Evolutionary conservation across 257 asterid genomes (phyloP), one percentile per base, ranked within the genome.

Genomic region (Solanum virginianum): DNA sequence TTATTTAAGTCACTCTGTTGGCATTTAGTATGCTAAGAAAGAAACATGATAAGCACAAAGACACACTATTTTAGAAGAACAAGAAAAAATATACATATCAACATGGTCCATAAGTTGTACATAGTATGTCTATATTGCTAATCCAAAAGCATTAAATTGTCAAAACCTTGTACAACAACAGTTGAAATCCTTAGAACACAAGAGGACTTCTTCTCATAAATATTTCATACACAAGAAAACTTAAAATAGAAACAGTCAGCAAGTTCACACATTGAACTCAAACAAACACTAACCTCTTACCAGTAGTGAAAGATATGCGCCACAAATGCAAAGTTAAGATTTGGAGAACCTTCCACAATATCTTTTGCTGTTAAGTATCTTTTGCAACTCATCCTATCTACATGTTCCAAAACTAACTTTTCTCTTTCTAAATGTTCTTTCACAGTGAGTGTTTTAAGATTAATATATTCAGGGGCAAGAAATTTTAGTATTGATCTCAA

Each of bases 371-470:
- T 97, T 86, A 96, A 85, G 91, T 96, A 95, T 94, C 98, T 91
- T 87, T 93, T 96, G 91, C 98, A 95, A 75, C 98, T 98, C 99
- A 96, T 96, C 87, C 90, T 94, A 92, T 95, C 98, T n/a, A 98
- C 98, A 89, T 96, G 99, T 81, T 93, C 96, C 88, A 97, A 97
- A 65, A 97, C 98, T 84, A 95, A 88, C 86, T 93, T 97, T 80
- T 98, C 99, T 90, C 97, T 92, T 89, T 92, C 92, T n/a, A 95
- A 82, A 83, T 83, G 84, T 87, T 92, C 93, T 87, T 92, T 94
- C 55, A 86, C 92, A 53, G 92, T 92, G 85, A 95, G 88, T 41
- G 92, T 91, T 62, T 95, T 87, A 84, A 96, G 97, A 92, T 90
- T 91, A 79, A 88, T 88, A 88, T 93, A 92, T 89, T 97, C 99